Base-by-base conservation (phyloP, 495 filamentous ascomycete species). In the Neurospora discreta region DNA sequence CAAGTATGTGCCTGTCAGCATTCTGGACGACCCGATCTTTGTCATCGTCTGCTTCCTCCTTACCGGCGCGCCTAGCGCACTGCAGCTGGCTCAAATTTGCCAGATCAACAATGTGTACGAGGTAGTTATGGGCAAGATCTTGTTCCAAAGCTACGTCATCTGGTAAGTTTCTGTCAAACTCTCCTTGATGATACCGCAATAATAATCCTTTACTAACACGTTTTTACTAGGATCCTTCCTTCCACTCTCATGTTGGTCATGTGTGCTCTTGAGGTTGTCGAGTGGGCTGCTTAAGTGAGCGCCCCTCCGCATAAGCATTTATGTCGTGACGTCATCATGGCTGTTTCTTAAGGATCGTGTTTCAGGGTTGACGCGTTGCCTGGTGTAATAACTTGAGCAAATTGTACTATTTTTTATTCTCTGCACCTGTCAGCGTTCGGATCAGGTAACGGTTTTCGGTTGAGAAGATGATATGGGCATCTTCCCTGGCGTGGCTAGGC, bases 71-170 rank as follows among this genome's bases (percentile, higher is more conserved):
- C 95, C 95, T 16, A 97, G 93, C 73, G 95, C 95, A 39, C 85
- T 99, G 74, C 95, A 99, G 79, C 83, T 99, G 75, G 94, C 96
- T 8, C 95, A 99, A 83, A 99, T 99, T 72, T 99, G 95, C 82
- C 96, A 98, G 84, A 93, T 98, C 81, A 99, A 99, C 80, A 91
- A 90, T 71, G 96, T 98, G 15, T 99, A 92, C 79, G 93, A 98
- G 82, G 88, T 89, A 36, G 92, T 94, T 41, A 98, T 99, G 93
- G 91, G 92, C 36, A 93, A 89, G 78, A 84, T 99, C 65, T 82
- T 98, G 23, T 97, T 98, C 86, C 94, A 97, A 85, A 97, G 95
- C 82, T 99, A 99, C 76, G 95, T 99, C 69, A 89, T 97, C 73
- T 97, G 93, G 92, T 94, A 86, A 82, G 89, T 85, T 41, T 20